Conservation (phyloP, 2,329 filamentous ascomycete genomes). For the Alternaria angustiovoidea region DNA sequence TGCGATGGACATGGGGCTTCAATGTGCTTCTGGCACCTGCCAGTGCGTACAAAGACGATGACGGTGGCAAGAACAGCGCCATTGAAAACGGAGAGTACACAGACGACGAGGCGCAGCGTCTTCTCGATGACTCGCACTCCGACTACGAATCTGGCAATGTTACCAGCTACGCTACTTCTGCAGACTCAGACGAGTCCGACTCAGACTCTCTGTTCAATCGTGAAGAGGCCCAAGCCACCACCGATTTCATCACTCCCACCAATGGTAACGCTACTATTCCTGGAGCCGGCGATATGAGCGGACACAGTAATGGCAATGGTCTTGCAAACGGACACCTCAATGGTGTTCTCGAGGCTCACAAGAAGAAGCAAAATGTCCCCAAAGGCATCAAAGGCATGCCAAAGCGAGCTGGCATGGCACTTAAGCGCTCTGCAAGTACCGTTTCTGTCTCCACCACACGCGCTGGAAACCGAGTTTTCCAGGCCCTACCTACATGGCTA, state of each 20-base stretch:
- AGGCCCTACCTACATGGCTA: slow-evolving; percentile 60
- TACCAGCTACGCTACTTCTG: slow-evolving; percentile 52
- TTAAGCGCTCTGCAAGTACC: slow-evolving; percentile 31
- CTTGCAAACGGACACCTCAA: slow-evolving; percentile 44
- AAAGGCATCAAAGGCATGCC: slow-evolving; percentile 47
- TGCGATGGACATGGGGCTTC: slow-evolving; percentile 98
- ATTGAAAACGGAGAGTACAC: slow-evolving; percentile 64
- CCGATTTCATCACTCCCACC: slow-evolving; percentile 54
- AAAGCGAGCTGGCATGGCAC: slow-evolving; percentile 36
- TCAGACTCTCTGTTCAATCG: slow-evolving; percentile 42
- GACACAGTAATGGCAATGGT: slow-evolving; percentile 48
- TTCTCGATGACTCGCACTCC: slow-evolving; percentile 55
- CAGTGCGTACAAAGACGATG: slow-evolving; percentile 73
- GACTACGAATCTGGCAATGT: slow-evolving; percentile 57
- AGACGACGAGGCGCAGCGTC: slow-evolving; percentile 53
- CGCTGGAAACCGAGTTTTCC: slow-evolving; percentile 53
- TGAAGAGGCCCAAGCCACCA: slow-evolving; percentile 39
- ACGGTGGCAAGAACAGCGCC: slow-evolving; percentile 51
- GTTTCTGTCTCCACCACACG: slow-evolving; percentile 40
- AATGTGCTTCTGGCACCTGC: slow-evolving; percentile 91
- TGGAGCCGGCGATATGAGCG: slow-evolving; percentile 51
- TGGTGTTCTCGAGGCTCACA: slow-evolving; percentile 43
- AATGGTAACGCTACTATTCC: slow-evolving; percentile 57
- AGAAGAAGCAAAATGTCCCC: slow-evolving; percentile 34
- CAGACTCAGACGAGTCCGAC: slow-evolving; percentile 35